These are phyloP conservation scores for Sapria himalayana DNA, from an alignment of 345 rosid genomes.

Conservation along the genomic window DNA sequence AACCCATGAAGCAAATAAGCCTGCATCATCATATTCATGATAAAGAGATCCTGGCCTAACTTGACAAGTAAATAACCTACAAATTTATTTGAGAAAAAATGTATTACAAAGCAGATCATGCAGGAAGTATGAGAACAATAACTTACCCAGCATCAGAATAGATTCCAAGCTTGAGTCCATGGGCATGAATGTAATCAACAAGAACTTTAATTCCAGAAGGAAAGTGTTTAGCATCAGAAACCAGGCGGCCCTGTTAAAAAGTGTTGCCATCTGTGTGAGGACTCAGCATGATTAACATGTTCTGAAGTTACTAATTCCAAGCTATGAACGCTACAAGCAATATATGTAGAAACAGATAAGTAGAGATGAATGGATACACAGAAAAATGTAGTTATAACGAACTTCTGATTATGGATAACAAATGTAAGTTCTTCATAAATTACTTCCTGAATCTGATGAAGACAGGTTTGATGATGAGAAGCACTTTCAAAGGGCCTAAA, in stretches of 20 bases:
- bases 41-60: slow-evolving; percentile 91
- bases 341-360: background rate
- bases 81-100: slow-evolving; percentile 8
- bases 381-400: no score
- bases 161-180: slow-evolving; percentile 91
- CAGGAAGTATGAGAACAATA: slow-evolving; percentile 2
- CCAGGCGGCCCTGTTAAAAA: slow-evolving; percentile 42
- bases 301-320: background rate
- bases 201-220: slow-evolving; percentile 80
- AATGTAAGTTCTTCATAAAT: no score
- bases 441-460: no score
- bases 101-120: slow-evolving; percentile 2
- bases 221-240: slow-evolving; percentile 56
- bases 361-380: no score
- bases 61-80: slow-evolving; percentile 69
- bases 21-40: slow-evolving; percentile 71
- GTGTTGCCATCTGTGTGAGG: background rate
- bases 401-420: no score
- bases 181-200: slow-evolving; percentile 62
- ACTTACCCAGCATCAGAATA: slow-evolving; percentile 99
- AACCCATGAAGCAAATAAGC: slow-evolving; percentile 82
- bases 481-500: no score
- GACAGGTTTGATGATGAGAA: no score
- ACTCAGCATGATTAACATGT: background rate
- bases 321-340: background rate